Base-by-base conservation (phyloP, 495 filamentous ascomycete genomes). In the Penicillium bovifimosum region DNA sequence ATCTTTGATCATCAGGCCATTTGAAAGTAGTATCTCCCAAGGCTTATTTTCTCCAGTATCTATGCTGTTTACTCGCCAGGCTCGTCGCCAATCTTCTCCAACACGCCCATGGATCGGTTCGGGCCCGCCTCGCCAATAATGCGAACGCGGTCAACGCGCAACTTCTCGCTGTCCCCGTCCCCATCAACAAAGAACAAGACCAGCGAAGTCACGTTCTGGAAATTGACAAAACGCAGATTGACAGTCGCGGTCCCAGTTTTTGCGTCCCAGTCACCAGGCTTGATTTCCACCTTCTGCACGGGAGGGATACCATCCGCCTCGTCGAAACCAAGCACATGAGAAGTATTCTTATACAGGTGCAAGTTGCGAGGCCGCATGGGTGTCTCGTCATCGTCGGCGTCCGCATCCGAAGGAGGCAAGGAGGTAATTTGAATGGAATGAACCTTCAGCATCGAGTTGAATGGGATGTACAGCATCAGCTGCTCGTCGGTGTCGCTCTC, bases 401-500 rank as follows among this genome's bases (percentile, higher is more conserved):
- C 72, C n/a, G 69, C 76, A 7, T 67, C 47, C 1, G 65, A 53
- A 6, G 85, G 80, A 2, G 86, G 86, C 16, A 90, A 61, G 13
- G 91, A 96, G 6, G 95, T 97, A 53, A 97, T 78, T 64, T 97
- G 80, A 39, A 98, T 67, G 5, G 90, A 90, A 65, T 96, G 91
- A 27, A 96, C 79, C 76, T 97, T 98, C 52, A 96, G 60, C 41
- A 85, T 89, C 9, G 86, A 83, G 68, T 90, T 84, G 69, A 98
- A 96, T 8, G 93, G 93, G 41, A 95, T 75, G 66, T 86, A 96
- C 46, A 98, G 80, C 85, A 98, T 88, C 53, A 98, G 68, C 77
- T 98, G 95, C 74, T 96, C 90, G 66, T 98, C 93, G n/a, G 91
- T 96, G 64, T 96, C 95, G 63, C 89, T 96, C 77, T 97, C 90